Evolutionary conservation across 2,329 filamentous ascomycete genomes (phyloP), one percentile per base, ranked within the genome.

Genomic region (Colletotrichum sublineola): DNA sequence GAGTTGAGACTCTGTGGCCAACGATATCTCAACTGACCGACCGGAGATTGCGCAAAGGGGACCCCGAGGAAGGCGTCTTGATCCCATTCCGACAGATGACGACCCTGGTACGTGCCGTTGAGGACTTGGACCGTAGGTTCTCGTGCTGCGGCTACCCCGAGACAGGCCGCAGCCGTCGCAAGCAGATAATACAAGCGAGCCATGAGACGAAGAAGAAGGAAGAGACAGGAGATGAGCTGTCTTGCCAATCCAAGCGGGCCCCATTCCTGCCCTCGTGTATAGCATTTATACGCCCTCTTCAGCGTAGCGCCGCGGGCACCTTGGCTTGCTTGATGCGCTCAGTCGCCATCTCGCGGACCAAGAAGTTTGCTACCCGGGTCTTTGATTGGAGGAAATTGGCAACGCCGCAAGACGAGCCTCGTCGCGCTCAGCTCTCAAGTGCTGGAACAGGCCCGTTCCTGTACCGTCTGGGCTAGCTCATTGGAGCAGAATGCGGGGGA

Each of bases 11-110:
- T 78, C 60, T 79, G 75, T 0, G 83, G 82, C 77, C 79, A 79
- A 24, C 78, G 78, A 67, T 81, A 85, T 1, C 83, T 78, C 5
- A 83, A 75, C 2, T 77, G 65, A 0, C 80, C 81, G 9, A 80
- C 69, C 0, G 83, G 82, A 9, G 82, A 79, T 61, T 84, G 80
- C 5, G 83, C 83, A 61, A 73, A 77, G 1, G 76, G 76, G 2
- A 77, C 81, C 6, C 82, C 83, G 1, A 84, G 74, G 67, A 85
- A 85, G 31, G 74, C 80, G 67, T 84, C 81, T 63, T 84, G 83
- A n/a, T 81, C 73, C 80, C 80, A 84, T 9, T 64, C 74, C 0
- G 77, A 55, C 7, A 84, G 71, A 48, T 82, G 75, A 2, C 77
- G 74, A 9, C 82, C 82, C 64, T 77, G 75, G 55, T 81, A 82